Conservation (phyloP, 345 rosid species). For the Raphanus sativus region DNA sequence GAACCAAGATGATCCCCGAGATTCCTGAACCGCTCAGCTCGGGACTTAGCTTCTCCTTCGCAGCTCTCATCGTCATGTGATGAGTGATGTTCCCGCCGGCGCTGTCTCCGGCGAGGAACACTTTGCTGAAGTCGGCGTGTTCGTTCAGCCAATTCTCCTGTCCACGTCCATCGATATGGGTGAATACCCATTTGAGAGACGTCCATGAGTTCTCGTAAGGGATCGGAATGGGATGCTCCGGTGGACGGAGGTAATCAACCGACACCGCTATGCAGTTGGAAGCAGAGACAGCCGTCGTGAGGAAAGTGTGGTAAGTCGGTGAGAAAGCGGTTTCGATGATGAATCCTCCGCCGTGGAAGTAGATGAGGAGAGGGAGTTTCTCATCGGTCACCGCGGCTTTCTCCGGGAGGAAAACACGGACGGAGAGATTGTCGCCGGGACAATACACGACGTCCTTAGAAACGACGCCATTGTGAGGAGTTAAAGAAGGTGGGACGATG, state of each 20-base stretch:
- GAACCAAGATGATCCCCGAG: conserved; percentile 44
- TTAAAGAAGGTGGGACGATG: conserved; percentile 40
- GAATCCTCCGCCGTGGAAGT: conserved; percentile 59
- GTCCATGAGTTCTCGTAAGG: conserved; percentile 59
- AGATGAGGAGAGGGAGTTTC: conserved; percentile 55
- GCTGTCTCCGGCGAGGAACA: conserved; percentile 61
- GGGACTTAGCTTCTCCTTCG: conserved; percentile 28
- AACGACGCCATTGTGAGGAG: conserved; percentile 36
- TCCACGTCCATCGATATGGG: conserved; percentile 47
- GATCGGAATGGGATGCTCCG: conserved; percentile 57
- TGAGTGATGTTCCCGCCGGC: conserved; percentile 68
- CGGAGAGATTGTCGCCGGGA: conserved; percentile 28
- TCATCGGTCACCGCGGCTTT: conserved; percentile 13
- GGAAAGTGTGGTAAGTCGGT: conserved; percentile 35
- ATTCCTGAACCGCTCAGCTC: conserved; percentile 25
- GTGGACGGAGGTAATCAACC: conserved; percentile 59
- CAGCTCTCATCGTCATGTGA: conserved; percentile 47
- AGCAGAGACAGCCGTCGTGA: conserved; percentile 38
- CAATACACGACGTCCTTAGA: conserved; percentile 50
- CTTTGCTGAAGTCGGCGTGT: conserved; percentile 48
- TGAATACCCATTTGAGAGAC: conserved; percentile 56
- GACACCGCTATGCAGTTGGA: conserved; percentile 48
- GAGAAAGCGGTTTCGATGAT: conserved; percentile 46
- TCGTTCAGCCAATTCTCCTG: conserved; percentile 54
- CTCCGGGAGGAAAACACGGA: conserved; percentile 45